Conservation (phyloP, 1,284 basidiomycete species). For the Cutaneotrichosporon curvatum region DNA sequence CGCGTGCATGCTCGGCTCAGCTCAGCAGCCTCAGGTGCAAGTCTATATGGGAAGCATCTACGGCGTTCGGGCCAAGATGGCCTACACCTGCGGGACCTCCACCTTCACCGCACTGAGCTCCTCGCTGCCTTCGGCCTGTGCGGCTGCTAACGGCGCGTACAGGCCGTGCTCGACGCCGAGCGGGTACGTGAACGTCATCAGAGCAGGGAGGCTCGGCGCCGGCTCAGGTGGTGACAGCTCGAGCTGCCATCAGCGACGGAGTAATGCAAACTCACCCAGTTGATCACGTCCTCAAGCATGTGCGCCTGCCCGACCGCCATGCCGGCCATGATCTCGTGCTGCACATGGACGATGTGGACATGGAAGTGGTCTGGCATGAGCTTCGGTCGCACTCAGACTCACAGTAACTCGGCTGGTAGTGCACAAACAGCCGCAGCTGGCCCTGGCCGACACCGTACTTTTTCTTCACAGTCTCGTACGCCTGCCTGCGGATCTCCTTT, state of each 20-base stretch:
- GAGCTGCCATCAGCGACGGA: slow-evolving; percentile 49
- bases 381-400: slow-evolving; percentile 35
- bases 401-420: slow-evolving; percentile 98
- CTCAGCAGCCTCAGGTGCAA: too few species aligned
- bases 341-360: slow-evolving; percentile 82
- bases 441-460: slow-evolving; percentile 63
- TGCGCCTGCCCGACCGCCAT: slow-evolving; percentile 87
- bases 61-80: too few species aligned
- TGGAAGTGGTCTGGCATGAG: slow-evolving; percentile 73
- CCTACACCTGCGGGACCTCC: too few species aligned
- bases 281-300: slow-evolving; percentile 84
- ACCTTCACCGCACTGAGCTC: not conserved
- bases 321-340: slow-evolving; percentile 58
- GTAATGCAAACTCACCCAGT: slow-evolving; percentile 53
- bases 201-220: slow-evolving; percentile 53
- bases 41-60: too few species aligned
- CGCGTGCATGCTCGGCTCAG: too few species aligned
- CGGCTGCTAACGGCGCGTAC: slow-evolving; percentile 35
- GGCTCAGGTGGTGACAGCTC: slow-evolving; percentile 48
- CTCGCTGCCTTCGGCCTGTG: not conserved
- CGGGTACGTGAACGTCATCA: slow-evolving; percentile 72
- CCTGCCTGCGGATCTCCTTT: slow-evolving; percentile 54
- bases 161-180: slow-evolving; percentile 73
- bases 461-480: slow-evolving; percentile 60
- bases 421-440: slow-evolving; percentile 72